Evolutionary conservation across 2,329 filamentous ascomycete genomes (phyloP).

Genomic region (Stachybotrys elegans): DNA sequence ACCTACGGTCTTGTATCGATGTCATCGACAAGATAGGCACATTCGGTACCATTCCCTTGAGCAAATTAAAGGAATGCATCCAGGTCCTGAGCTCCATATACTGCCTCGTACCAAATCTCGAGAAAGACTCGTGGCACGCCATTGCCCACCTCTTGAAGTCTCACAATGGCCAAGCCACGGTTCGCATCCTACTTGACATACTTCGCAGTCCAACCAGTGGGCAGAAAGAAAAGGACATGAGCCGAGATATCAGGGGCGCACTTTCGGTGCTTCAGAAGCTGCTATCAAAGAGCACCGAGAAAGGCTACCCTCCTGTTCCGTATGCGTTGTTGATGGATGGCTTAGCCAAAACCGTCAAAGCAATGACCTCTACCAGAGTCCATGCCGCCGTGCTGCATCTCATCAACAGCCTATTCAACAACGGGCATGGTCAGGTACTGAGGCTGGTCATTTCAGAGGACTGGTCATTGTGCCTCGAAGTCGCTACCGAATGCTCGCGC

Average conservation of each 20-base stretch:
- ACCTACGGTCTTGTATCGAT: slow-evolving; percentile 62
- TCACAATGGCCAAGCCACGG: slow-evolving; percentile 65
- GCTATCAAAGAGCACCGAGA: slow-evolving; percentile 52
- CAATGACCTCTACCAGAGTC: slow-evolving; percentile 39
- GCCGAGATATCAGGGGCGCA: slow-evolving; percentile 56
- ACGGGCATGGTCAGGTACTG: slow-evolving; percentile 47
- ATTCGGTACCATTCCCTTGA: slow-evolving; percentile 62
- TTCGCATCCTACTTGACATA: slow-evolving; percentile 60
- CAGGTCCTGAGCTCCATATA: slow-evolving; percentile 69
- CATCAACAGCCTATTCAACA: slow-evolving; percentile 51
- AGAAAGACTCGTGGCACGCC: slow-evolving; percentile 64
- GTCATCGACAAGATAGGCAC: slow-evolving; percentile 68
- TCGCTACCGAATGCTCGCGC: slow-evolving; percentile 51
- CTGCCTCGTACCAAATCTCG: slow-evolving; percentile 55
- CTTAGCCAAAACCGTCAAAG: slow-evolving; percentile 44
- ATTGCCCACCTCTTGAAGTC: slow-evolving; percentile 67
- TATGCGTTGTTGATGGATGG: slow-evolving; percentile 55
- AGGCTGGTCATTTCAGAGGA: slow-evolving; percentile 59
- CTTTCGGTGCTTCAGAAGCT: slow-evolving; percentile 59
- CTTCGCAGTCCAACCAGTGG: slow-evolving; percentile 44
- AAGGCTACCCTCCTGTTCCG: slow-evolving; percentile 55
- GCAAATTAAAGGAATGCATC: slow-evolving; percentile 60
- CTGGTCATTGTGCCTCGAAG: slow-evolving; percentile 56
- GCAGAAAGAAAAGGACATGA: slow-evolving; percentile 44
- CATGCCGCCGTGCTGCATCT: slow-evolving; percentile 43